These are phyloP conservation scores for Starmerella gropengiesseri DNA, from an alignment of 805 yeast genomes.

Conservation along the genomic window DNA sequence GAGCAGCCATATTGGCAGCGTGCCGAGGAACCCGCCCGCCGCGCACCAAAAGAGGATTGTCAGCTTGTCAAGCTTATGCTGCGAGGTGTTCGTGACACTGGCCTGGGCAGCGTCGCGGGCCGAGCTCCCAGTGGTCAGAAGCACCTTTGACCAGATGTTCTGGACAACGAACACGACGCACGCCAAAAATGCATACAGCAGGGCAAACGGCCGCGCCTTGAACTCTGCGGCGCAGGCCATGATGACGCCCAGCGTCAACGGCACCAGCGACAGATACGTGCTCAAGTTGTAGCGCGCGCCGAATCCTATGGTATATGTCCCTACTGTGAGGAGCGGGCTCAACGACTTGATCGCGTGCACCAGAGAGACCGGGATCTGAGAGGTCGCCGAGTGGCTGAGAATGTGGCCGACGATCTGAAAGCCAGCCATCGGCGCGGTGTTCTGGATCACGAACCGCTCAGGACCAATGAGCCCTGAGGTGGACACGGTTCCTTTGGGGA, in stretches of 20 bases:
- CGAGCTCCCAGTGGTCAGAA: slow-evolving; percentile 41
- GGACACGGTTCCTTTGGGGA: slow-evolving; percentile 30
- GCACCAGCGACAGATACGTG: slow-evolving; percentile 71
- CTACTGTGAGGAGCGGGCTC: slow-evolving; percentile 79
- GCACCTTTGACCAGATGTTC: slow-evolving; percentile 75
- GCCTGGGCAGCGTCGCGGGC: slow-evolving; percentile 7
- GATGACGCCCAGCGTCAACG: slow-evolving; percentile 77
- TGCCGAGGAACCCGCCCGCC: slow-evolving; percentile 53
- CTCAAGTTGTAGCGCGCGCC: slow-evolving; percentile 44
- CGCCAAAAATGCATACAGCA: slow-evolving; percentile 56
- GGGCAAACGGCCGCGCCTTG: slow-evolving; percentile 45
- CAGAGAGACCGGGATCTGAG: slow-evolving; percentile 82
- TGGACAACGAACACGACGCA: slow-evolving; percentile 72
- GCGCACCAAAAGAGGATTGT: slow-evolving; percentile 76
- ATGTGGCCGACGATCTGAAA: slow-evolving; percentile 91
- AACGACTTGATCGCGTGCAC: slow-evolving; percentile 91
- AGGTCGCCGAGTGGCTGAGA: slow-evolving; percentile 83
- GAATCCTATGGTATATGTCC: slow-evolving; percentile 57
- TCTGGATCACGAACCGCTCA: slow-evolving; percentile 24
- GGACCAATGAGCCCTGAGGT: slow-evolving; percentile 24
- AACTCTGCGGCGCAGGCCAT: slow-evolving; percentile 40
- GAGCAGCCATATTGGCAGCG: slow-evolving; percentile 61
- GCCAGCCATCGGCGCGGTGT: slow-evolving; percentile 83
- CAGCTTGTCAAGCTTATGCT: slow-evolving; percentile 57
- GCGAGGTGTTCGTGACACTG: not conserved